A percentile compares a stretch with the other conserved stretches of the same genome.
Conservation (phyloP, 2,329 filamentous ascomycete species). For the Eurotiales sp. region DNA sequence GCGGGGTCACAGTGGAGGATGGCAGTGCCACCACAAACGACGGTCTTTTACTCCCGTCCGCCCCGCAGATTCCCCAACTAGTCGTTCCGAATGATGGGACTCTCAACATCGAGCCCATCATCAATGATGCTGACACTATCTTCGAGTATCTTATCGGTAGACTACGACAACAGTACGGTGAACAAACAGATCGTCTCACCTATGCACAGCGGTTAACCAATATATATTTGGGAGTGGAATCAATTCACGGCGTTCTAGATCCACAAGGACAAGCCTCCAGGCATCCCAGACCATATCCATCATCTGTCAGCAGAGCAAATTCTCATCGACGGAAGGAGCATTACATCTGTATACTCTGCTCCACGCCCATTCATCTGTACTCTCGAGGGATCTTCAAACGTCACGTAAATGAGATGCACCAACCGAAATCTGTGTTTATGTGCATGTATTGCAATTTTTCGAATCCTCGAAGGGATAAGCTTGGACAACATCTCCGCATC, state of each 20-base stretch:
- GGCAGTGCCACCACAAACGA: not conserved
- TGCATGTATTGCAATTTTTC: conserved; percentile 3
- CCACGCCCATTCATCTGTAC: not conserved
- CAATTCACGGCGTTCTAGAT: not conserved
- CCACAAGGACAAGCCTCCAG: not conserved
- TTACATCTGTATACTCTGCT: conserved; percentile 5
- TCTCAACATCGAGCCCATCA: not conserved
- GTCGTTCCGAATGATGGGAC: not conserved
- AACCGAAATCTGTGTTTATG: conserved; percentile 3
- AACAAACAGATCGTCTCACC: not conserved
- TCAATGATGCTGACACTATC: not conserved
- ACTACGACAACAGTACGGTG: not conserved
- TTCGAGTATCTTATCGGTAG: not conserved
- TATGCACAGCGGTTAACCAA: not conserved
- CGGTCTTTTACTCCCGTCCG: not conserved
- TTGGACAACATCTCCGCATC: conserved; percentile 4
- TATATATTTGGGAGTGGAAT: conserved; percentile 1
- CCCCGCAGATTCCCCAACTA: not conserved
- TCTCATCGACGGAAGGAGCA: not conserved
- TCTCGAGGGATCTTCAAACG: conserved; percentile 7
- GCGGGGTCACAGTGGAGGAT: not conserved
- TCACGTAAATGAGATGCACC: conserved; percentile 10
- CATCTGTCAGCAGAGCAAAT: not conserved
- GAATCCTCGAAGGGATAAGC: conserved; percentile 5
- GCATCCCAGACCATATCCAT: not conserved